Base-by-base conservation (phyloP, 116 monocot genomes). In the Dioscorea cayenensis region DNA sequence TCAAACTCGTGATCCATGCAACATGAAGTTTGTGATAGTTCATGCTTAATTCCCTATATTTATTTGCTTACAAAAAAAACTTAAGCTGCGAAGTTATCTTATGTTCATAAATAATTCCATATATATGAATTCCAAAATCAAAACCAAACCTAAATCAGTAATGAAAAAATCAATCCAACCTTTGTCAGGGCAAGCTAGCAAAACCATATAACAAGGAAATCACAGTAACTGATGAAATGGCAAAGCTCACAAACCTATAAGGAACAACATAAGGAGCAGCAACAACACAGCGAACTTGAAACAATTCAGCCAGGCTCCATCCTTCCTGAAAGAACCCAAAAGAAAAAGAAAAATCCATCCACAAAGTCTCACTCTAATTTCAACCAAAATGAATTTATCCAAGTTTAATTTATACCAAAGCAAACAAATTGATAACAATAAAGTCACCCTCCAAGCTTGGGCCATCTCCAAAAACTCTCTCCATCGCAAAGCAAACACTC, bases 261-360 rank as follows among this genome's bases (percentile, higher is more conserved):
- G 93, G 93, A 79, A 97, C 88, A 79, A 90, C 84, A 83, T 97
- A 97, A 66, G 97, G 97, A 77, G 97, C 86, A 82, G 97, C 86
- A 83, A 97, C 67, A 71, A 97, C 72, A 80, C 94, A 97, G 36
- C 69, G 74, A 72, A 97, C 75, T 67, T 83, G 83, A 63, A 88
- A 92, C 65, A 96, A 63, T 60, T 96, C 96, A 9, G 96, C 90
- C 84, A 96, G 85, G 80, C 71, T 88, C 96, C 96, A 97, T 6
- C 97, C 97, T 89, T 97, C 97, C 97, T 97, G 80, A 21, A 43
- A 19, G 3, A 66, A 1, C 11, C 38, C 48, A 36, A 66, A 14
- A n/a, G n/a, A 8, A 17, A 32, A 18, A 19, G 6, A 10, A 66
- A 38, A 51, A 21, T 17, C n/a, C 14, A 68, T 48, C 27, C 11